Evolutionary conservation across 805 yeast species (phyloP), one percentile per base, ranked within the genome.

Genomic region (Candida boidinii): DNA sequence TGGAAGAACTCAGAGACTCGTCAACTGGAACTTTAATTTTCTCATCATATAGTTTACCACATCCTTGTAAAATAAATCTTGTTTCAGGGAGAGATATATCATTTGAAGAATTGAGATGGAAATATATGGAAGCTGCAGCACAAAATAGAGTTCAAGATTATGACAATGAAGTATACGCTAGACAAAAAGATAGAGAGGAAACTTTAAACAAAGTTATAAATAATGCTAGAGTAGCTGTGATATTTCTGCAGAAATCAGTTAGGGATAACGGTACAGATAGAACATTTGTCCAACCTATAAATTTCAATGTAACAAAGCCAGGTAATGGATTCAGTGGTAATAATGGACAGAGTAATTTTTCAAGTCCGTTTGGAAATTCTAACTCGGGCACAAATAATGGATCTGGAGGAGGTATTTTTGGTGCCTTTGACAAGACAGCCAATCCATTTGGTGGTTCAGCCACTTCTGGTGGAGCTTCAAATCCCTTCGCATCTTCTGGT

Each of bases 71-170:
- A 7, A 58, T 61, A 29, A 73, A 70, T 42, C 44, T 76, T 26
- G 69, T 75, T 7, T 42, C 54, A 3, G 71, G 66, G 1, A 54
- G 82, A 44, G 81, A 76, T 39, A 47, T 66, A 16, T 73, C 79
- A 0, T 57, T 54, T 16, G 81, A 74, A 38, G 81, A 76, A 42
- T 53, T 62, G 14, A 52, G 81, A 35, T 52, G 66, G 32, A 64
- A 65, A 38, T 71, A 56, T 38, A 52, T 58, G 39, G 62, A 64
- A 32, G 72, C 78, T 0, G 54, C 46, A 28, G 45, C 53, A 4
- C 47, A 48, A 12, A 65, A 66, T 36, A 46, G 47, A 0, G 17
- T 67, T 2, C 49, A 58, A 1, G 60, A 58, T 12, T 70, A 64
- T 41, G 67, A 64, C 27, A 53, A 54, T 12, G 60, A 60, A 31